Evolutionary conservation across 73 alveolate species (phyloP).

Genomic region (Paramecium sexaurelia): DNA sequence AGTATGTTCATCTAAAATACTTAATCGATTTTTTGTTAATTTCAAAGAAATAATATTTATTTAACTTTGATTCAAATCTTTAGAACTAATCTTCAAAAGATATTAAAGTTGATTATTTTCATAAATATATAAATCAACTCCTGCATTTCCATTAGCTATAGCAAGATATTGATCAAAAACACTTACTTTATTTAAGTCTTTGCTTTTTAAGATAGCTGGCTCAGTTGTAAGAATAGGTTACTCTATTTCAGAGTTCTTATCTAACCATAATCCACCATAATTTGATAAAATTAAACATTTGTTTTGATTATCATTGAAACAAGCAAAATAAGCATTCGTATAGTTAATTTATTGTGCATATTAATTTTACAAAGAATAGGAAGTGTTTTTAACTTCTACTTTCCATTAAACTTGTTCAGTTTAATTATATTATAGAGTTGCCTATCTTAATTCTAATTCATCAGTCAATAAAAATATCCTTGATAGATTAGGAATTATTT

Average conservation of each 20-base stretch:
- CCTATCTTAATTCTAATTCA: background rate
- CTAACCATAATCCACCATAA: background rate
- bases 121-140: background rate
- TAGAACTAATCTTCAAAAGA: background rate
- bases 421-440: background rate
- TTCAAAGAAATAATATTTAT: background rate
- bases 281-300: background rate
- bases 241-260: background rate
- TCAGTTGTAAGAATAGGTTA: background rate
- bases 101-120: background rate
- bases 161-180: constrained; percentile 2
- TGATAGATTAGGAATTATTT: background rate
- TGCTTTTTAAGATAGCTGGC: background rate
- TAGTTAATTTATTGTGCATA: background rate
- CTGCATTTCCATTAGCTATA: background rate
- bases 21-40: background rate
- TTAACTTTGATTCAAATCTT: background rate
- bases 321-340: constrained; percentile 12
- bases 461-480: background rate
- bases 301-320: background rate
- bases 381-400: background rate
- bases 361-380: background rate
- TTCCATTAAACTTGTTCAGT: background rate
- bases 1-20: constrained; percentile 33
- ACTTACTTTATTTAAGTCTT: background rate